Base-by-base conservation (phyloP, 768 basidiomycete genomes). In the Kwoniella mangroviensis region DNA sequence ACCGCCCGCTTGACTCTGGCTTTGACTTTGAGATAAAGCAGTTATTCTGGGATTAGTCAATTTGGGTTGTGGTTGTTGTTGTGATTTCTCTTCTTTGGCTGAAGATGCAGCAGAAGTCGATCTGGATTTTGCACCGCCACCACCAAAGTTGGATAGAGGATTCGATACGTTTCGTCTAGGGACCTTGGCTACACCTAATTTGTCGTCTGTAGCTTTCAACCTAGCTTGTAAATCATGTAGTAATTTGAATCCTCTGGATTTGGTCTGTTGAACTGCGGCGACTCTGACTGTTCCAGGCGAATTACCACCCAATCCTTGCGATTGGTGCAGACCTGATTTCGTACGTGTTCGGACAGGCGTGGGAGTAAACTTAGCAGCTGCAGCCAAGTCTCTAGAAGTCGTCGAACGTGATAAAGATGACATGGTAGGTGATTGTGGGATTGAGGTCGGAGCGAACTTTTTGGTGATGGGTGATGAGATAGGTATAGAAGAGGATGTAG, bases 141-240 rank as follows among this genome's bases (percentile, higher is more conserved):
- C 24, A 49, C 26, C 51, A 49, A 68, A 40, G 5, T 54, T 54
- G 24, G 71, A 55, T 42, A 76, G 64, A 2, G 75, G 75, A 17
- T 55, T 70, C 17, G 78, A 79, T n/a, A 77, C 75, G 43, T 73
- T 73, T 19, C 78, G 64, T 40, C 74, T 73, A 0, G 73, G 72
- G 4, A 75, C 74, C 56, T 75, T 74, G 10, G 70, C 69, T 42
- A 66, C 65, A 22, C 71, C 77, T 2, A 81, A 60, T 65, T 79
- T 77, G 53, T 77, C 74, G 53, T 81, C 79, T 19, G 77, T 77
- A 13, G 77, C 76, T 55, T 77, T 78, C 57, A 81, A 65, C 43
- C 73, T 71, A 21, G 75, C 72, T 68, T 75, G 72, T 4, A 81
- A 65, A 52, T 79, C 79, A 13, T 74, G 74, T 19, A 81, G 26